Evolutionary conservation across 768 basidiomycete species (phyloP), one percentile per base, ranked within the genome.

Genomic region (Rossbeevera mucosa): DNA sequence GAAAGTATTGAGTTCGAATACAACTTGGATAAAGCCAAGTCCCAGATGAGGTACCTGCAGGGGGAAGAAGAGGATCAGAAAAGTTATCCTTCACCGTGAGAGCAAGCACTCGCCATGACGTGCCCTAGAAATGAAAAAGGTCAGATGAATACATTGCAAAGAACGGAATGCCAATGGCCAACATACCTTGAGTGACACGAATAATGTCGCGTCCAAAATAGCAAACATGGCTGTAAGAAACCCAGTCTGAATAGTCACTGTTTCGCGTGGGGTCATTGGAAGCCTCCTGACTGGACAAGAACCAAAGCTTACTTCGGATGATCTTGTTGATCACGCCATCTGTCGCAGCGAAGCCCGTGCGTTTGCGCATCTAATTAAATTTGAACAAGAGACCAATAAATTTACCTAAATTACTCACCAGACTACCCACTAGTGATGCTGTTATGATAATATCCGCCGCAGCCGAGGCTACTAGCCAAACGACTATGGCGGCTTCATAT

Each of bases 331-430:
- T 50, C 5, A 53, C 0, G 29, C 46, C 45, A 5, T 79, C 76
- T 0, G 77, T 76, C 6, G 57, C 53, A 4, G 64, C 52, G 51
- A 76, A 76, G 9, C 76, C 76, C 0, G 75, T 76, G 56, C 71
- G 74, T 51, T 74, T 68, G 31, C 56, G 70, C 31, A 61, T 57
- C 77, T 79, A 36, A 28, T 7, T 8, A 7, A 42, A 2, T 14
- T 18, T 29, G 26, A 33, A 16, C 16, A 33, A 33, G 33, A 33
- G n/a, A n/a, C 16, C 36, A 16, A 36, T 18, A 36, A 11, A 36
- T 18, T 36, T 36, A 5, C 36, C n/a, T 18, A 36, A 18, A 36
- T 36, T 11, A 36, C 36, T 18, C 36, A 36, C 36, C 36, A 36
- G 11, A 36, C 36, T 36, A 36, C n/a, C n/a, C 36, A 36, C 36